Evolutionary conservation across 805 yeast genomes (phyloP), one percentile per base, ranked within the genome.

Genomic region (Pichia phayaonensis): DNA sequence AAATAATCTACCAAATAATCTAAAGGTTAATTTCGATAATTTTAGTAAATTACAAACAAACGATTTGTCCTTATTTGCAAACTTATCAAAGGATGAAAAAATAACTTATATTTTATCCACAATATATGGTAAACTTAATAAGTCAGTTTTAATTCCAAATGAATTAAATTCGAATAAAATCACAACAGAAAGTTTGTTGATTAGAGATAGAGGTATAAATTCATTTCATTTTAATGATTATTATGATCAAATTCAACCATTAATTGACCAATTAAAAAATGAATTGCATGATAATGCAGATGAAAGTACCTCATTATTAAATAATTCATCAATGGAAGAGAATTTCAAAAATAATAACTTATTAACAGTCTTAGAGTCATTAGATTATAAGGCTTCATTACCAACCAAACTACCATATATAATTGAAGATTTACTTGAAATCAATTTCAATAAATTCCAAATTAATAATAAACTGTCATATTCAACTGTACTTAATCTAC

Each of bases 141-240:
- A 60, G 20, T 69, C 71, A 3, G 36, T 47, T 7, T 57, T 67
- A 29, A 55, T 53, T 31, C 60, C 61, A 44, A 60, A 56, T 45
- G 54, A 61, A 5, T 38, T 52, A 13, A 49, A 47, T 13, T 49
- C 52, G 3, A 61, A 55, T 44, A 59, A 64, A 46, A 56, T 63
- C 12, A 62, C 65, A 48, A 58, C 67, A 15, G 59, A 62, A 5
- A 59, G 57, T 45, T 49, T 69, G 39, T 53, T 63, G 43, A 65
- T 68, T 8, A 55, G 71, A 44, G 72, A 69, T 48, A 50, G 72
- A 36, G 72, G 72, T 10, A 66, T 69, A 29, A 55, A 54, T 36
- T 55, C 64, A 12, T 69, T 66, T 51, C 61, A 61, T 44, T 68
- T 69, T 46, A 62, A 59, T 20, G 59, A 58, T 22, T 68, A 63